Evolutionary conservation across 768 basidiomycete species (phyloP), one percentile per base, ranked within the genome.

Genomic region (Podaxis sp.): DNA sequence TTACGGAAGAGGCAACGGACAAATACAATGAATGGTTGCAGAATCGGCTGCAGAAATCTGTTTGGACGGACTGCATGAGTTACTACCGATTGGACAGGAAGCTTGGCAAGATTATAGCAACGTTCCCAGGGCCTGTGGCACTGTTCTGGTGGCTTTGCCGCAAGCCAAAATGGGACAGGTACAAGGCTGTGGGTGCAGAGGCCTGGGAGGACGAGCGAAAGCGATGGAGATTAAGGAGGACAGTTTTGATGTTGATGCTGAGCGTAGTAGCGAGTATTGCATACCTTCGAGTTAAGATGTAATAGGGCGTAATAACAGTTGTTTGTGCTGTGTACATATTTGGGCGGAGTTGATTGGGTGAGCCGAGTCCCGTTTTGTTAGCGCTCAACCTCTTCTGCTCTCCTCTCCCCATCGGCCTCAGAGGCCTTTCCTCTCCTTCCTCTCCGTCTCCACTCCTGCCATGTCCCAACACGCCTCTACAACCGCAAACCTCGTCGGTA

Each of bases 401-500:
- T 62, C 62, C 64, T 66, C 52, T 52, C 62, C 51, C 46, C 65
- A 72, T 68, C 72, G 75, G 71, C 60, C 60, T 62, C 51, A 13
- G 20, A 30, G 44, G 60, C 70, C 69, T 66, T 68, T 67, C 72
- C 71, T 69, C 69, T 70, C 72, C 66, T 67, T 66, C 68, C 68
- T 60, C 67, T 68, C 67, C 63, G 59, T 63, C 58, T 63, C 55
- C 66, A 56, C 71, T 76, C 67, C 88, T 87, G 87, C 85, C 63
- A 82, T 84, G 22, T 84, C 85, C 68, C 80, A 84, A 0, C 83
- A 85, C 67, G 78, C 85, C 2, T 81, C 84, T 50, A 84, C 86
- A 3, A 84, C 84, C 48, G 82, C 88, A 64, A 90, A 91, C 76
- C 79, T 96, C 73, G 95, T 97, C 70, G 95, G 96, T 58, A 87